Conservation (phyloP, 441 rosid species). For the Pelargonium citronellum region DNA sequence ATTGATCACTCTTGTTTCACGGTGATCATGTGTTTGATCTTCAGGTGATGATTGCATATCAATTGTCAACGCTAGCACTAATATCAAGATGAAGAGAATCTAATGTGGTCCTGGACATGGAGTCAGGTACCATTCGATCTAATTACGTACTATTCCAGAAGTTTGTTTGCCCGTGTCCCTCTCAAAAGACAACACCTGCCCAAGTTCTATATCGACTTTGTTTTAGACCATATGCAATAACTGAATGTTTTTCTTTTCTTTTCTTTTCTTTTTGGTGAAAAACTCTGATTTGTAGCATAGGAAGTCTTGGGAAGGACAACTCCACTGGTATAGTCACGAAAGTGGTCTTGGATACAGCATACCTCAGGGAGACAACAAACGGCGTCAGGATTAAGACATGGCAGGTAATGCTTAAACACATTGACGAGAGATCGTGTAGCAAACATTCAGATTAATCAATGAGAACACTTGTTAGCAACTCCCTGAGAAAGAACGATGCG, state of each 20-base stretch:
- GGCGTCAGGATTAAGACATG: constrained; percentile 95
- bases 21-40: constrained; percentile 10
- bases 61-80: constrained; percentile 71
- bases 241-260: no score
- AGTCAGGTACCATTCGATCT: constrained; percentile 44
- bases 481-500: no score
- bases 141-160: no score
- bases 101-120: constrained; percentile 98
- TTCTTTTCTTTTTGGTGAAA: constrained; percentile 7
- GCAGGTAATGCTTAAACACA: constrained; percentile 52
- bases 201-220: neutral
- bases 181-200: neutral
- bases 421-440: no score
- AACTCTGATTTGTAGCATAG: constrained; percentile 49
- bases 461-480: no score
- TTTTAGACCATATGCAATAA: no score
- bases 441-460: no score
- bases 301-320: constrained; percentile 86
- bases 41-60: constrained; percentile 95
- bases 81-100: constrained; percentile 72
- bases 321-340: constrained; percentile 64
- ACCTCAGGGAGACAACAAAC: constrained; percentile 63
- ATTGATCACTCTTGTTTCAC: no score
- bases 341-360: constrained; percentile 84
- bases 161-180: neutral